Evolutionary conservation across 2,329 filamentous ascomycete species (phyloP), one percentile per base, ranked within the genome.

Genomic region (Clonostachys sp.): DNA sequence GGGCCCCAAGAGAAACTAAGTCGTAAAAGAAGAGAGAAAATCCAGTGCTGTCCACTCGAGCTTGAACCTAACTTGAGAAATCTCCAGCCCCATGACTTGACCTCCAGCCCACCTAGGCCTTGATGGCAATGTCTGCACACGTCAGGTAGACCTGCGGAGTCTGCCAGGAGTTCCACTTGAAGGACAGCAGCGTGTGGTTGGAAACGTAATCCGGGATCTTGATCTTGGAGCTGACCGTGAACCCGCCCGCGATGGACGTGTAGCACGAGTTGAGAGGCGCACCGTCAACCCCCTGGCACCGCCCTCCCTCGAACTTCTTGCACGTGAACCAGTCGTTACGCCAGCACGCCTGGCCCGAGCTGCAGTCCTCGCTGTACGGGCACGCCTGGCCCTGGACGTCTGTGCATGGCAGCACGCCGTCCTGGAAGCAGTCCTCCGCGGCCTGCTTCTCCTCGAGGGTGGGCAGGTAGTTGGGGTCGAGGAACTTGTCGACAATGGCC

Each of bases 251-350:
- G 41, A 79, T 80, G 14, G 70, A 73, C 0, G 76, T 79, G 45
- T 62, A 68, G 57, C 74, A 79, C 0, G 72, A 74, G n/a, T 64
- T 61, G 2, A 71, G 57, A 1, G 61, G 50, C 0, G 72, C 62
- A 35, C 61, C 61, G 50, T 77, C 74, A 30, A 78, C 75, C 2
- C 72, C 73, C 52, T 74, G 57, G 54, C 71, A 74, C 5, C 51
- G 65, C 13, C 68, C 62, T 50, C 54, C 58, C 50, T 58, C 56
- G 51, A 73, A 75, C 2, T 61, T 64, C 44, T 75, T 68, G 62
- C 76, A 80, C 0, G 75, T 78, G 52, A 78, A 79, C 76, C 76
- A 79, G 57, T 78, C 72, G 46, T 78, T 76, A 4, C 72, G 62
- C 47, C 63, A 71, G 55, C 75, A 79, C 0, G 68, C 52, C 53